Evolutionary conservation across 768 basidiomycete species (phyloP), one percentile per base, ranked within the genome.

Genomic region (Leucogyrophana mollusca): DNA sequence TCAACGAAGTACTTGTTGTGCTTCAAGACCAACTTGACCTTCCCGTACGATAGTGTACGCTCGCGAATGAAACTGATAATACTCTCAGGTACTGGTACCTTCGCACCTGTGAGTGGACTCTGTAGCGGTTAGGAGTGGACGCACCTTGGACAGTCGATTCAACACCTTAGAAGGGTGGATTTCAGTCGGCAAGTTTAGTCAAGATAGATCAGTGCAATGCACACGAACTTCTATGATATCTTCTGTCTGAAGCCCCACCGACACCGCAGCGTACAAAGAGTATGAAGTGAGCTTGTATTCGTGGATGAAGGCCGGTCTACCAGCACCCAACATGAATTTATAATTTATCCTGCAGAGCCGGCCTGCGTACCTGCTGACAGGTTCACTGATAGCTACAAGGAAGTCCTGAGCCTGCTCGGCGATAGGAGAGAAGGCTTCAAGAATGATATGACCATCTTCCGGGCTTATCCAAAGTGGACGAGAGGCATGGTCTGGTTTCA

Each of bases 361-460:
- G 49, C 42, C 37, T 58, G 74, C 90, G 68, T 68, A 95, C 94
- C 94, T 86, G 77, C 94, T 97, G 59, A 98, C 94, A 56, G 96
- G 96, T 69, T 99, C 96, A 58, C 92, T 91, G 40, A 99, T 98
- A 32, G 96, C 95, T 35, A 95, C 91, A 36, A 99, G 77, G 60
- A 99, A 98, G 62, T 99, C 96, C 67, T 98, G 96, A 3, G 96
- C 96, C 68, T 95, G 93, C 59, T 94, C 93, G 17, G 95, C 94
- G 51, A 98, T 94, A 4, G 96, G 93, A 18, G 92, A 94, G 66
- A 99, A 99, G 0, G 92, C 93, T 67, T 99, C 96, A 25, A 99
- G 82, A 50, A 98, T 98, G 58, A 98, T 97, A 55, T 88, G 84
- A 0, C 86, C 86, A 61, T 92, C 87, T 54, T 90, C 87, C 5